Evolutionary conservation across 2,329 filamentous ascomycete species (phyloP).

Genomic region (Zarea fungicola): DNA sequence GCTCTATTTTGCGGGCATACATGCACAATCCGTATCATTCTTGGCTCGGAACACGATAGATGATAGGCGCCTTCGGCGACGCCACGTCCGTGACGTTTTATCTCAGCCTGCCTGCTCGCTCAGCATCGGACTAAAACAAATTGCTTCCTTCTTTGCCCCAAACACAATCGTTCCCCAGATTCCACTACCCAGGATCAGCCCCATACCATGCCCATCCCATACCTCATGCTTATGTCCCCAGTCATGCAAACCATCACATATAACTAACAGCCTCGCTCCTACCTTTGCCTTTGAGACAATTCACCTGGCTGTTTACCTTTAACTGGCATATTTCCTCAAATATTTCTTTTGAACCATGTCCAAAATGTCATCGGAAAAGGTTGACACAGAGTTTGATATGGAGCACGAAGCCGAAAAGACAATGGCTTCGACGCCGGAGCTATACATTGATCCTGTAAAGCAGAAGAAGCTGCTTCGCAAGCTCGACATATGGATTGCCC

Average conservation of each 20-base stretch:
- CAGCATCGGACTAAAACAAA: too few species aligned
- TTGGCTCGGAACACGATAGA: too few species aligned
- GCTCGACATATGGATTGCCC: constrained; percentile 26
- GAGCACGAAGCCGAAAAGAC: neutral
- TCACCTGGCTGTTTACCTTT: neutral
- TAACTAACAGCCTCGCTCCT: neutral
- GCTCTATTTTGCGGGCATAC: too few species aligned
- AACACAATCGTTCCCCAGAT: too few species aligned
- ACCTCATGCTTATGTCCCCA: too few species aligned
- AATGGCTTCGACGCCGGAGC: neutral
- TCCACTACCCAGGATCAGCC: neutral
- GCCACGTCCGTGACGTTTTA: too few species aligned
- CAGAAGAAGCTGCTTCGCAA: constrained; percentile 25
- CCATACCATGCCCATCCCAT: too few species aligned
- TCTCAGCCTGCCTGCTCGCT: too few species aligned
- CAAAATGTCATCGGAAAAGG: neutral
- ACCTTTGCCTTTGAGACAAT: neutral
- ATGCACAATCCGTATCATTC: neutral
- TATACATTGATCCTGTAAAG: constrained; percentile 10
- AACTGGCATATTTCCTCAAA: neutral
- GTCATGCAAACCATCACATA: too few species aligned
- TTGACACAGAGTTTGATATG: neutral
- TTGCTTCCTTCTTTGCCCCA: too few species aligned
- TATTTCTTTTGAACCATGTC: neutral
- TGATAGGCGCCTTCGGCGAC: neutral